Percentiles rank a stretch among this genome's conserved stretches.
Conservation (phyloP, 257 asterid species). For the Nicotiana sylvestris region DNA sequence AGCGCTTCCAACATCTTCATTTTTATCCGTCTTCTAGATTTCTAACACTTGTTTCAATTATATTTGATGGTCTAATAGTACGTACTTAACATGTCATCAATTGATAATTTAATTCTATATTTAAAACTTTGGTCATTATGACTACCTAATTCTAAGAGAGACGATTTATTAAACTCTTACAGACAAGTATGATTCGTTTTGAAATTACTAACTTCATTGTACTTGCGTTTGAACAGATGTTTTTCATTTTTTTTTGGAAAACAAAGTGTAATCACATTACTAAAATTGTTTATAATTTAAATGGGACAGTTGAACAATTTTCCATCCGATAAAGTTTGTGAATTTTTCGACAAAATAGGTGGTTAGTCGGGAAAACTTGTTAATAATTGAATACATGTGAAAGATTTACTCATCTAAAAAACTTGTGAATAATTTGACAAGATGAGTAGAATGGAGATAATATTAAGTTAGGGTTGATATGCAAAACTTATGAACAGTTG, state of each 20-base stretch:
- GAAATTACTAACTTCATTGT: neutral
- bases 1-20: neutral
- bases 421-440: too few relatives aligned
- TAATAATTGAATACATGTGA: too few relatives aligned
- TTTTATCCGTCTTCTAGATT: neutral
- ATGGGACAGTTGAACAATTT: too few relatives aligned
- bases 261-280: neutral
- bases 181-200: neutral
- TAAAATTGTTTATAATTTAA: too few relatives aligned
- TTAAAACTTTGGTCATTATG: neutral
- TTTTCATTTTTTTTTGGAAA: too few relatives aligned
- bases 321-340: too few relatives aligned
- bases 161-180: neutral
- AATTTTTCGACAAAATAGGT: too few relatives aligned
- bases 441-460: too few relatives aligned
- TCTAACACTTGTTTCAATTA: neutral
- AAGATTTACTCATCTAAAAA: too few relatives aligned
- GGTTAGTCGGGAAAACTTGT: too few relatives aligned
- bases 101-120: neutral
- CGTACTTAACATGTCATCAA: neutral
- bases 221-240: neutral
- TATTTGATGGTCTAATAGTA: neutral
- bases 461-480: too few relatives aligned
- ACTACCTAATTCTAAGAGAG: neutral
- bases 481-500: too few relatives aligned